Evolutionary conservation across 176 grass and related monocot species (phyloP).

Genomic region (Dendrocalamus sinicus): DNA sequence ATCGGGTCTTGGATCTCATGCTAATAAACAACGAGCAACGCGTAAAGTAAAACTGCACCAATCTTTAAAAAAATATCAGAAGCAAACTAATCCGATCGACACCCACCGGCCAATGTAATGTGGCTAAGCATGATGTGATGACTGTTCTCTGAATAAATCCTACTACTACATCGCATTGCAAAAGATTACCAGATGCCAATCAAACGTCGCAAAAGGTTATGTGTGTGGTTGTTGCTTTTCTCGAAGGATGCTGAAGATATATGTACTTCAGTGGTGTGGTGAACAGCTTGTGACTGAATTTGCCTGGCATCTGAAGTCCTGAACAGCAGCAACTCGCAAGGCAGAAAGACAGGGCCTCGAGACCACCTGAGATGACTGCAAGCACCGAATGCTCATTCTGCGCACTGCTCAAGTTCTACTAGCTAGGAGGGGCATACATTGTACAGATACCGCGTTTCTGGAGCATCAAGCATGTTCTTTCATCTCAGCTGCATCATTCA

Average conservation of each 20-base stretch:
- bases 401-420: background rate
- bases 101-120: constrained; percentile 50
- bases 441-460: background rate
- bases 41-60: constrained; percentile 36
- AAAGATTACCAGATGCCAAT: constrained; percentile 9
- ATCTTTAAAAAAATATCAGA: background rate
- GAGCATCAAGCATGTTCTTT: constrained; percentile 16
- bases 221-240: background rate
- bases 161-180: background rate
- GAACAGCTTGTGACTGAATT: constrained; percentile 16
- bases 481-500: background rate
- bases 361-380: constrained; percentile 45
- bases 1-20: constrained; percentile 39
- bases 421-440: constrained; percentile 3
- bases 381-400: constrained; percentile 58
- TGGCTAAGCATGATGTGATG: constrained; percentile 35
- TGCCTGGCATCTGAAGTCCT: constrained; percentile 20
- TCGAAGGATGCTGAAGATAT: constrained; percentile 28
- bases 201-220: background rate
- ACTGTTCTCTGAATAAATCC: background rate
- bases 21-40: constrained; percentile 32
- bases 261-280: background rate
- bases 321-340: background rate
- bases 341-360: constrained; percentile 27
- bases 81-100: constrained; percentile 43